Evolutionary conservation across 2,329 filamentous ascomycete species (phyloP).

Genomic region (Pestalotiopsis sp.): DNA sequence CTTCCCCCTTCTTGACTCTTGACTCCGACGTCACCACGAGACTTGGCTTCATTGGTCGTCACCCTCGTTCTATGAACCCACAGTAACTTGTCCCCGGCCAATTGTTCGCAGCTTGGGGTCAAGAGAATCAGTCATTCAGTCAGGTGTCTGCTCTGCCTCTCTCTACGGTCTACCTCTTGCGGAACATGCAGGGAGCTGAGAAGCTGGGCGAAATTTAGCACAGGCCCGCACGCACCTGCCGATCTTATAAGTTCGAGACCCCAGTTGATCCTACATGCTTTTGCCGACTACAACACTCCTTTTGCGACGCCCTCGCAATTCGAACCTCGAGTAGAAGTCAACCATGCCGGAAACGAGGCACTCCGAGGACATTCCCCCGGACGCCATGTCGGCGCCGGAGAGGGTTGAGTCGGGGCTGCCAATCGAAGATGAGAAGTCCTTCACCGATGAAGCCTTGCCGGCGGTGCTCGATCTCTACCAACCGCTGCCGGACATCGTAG

Average conservation of each 20-base stretch:
- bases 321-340: background rate
- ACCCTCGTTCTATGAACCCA: background rate
- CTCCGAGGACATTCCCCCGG: slow-evolving; percentile 3
- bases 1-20: background rate
- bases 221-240: background rate
- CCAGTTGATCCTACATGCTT: background rate
- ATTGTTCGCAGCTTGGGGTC: background rate
- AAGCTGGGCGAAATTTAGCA: background rate
- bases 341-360: background rate
- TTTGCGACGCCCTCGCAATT: background rate
- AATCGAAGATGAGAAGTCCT: background rate
- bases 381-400: background rate
- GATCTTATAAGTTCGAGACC: background rate
- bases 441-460: background rate
- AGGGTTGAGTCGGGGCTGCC: background rate
- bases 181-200: background rate
- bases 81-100: background rate
- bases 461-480: slow-evolving; percentile 37
- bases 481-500: slow-evolving; percentile 39
- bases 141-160: background rate
- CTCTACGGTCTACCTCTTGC: background rate
- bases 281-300: background rate
- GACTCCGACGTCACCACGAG: background rate
- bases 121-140: background rate
- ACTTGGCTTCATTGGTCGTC: background rate